Conservation (phyloP, 805 yeast species). For the Nakazawaea peltata region DNA sequence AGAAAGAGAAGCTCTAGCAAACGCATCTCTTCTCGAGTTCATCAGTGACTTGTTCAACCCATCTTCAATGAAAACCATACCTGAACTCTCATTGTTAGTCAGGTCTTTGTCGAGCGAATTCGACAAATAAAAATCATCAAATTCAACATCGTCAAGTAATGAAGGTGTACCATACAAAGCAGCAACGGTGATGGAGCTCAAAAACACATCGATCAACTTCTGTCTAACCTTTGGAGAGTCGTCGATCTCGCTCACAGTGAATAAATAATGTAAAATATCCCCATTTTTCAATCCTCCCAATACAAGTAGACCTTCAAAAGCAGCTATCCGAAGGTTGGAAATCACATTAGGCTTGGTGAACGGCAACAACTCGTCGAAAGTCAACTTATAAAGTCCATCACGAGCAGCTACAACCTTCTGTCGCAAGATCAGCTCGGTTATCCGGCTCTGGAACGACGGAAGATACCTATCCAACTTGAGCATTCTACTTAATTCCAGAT, state of each 20-base stretch:
- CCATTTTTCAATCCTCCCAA: constrained; percentile 74
- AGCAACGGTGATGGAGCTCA: constrained; percentile 50
- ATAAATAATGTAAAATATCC: constrained; percentile 51
- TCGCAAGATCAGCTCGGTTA: constrained; percentile 48
- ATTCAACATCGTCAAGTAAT: constrained; percentile 58
- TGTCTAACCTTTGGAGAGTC: constrained; percentile 42
- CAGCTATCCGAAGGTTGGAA: constrained; percentile 51
- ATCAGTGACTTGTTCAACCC: constrained; percentile 31
- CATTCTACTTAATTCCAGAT: constrained; percentile 65
- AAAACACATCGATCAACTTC: constrained; percentile 38
- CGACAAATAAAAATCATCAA: constrained; percentile 19
- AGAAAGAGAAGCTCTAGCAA: constrained; percentile 53
- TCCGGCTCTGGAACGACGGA: constrained; percentile 56
- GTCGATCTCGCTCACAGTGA: constrained; percentile 49
- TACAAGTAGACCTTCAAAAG: constrained; percentile 60
- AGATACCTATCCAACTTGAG: constrained; percentile 81
- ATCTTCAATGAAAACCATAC: constrained; percentile 53
- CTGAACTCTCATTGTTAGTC: no score
- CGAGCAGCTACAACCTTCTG: constrained; percentile 54
- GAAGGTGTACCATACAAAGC: constrained; percentile 58
- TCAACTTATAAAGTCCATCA: constrained; percentile 41
- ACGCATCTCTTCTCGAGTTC: constrained; percentile 50
- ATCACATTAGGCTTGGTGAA: constrained; percentile 40
- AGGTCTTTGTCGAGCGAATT: constrained; percentile 13
- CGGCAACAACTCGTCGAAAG: constrained; percentile 47